Conservation (phyloP, 108 stramenopile genomes). For the Parmales sp. region DNA sequence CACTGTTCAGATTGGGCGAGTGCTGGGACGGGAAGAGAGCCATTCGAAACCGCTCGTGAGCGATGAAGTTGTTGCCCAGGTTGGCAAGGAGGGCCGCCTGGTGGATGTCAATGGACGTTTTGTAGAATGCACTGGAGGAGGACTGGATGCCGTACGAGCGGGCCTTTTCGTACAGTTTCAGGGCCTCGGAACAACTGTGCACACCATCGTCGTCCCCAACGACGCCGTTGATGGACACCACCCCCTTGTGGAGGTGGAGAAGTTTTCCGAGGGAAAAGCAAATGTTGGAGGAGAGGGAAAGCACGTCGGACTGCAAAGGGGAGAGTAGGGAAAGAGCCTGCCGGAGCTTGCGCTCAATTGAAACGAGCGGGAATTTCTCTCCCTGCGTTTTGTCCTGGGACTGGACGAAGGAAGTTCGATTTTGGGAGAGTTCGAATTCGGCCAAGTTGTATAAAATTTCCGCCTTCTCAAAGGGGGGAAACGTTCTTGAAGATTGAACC, state of each 20-base stretch:
- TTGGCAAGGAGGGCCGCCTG: neutral
- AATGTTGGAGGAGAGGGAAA: neutral
- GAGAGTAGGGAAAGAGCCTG: neutral
- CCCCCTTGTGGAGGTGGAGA: neutral
- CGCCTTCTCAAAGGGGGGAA: neutral
- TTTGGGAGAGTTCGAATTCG: neutral
- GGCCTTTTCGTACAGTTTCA: neutral
- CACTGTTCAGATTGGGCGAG: neutral
- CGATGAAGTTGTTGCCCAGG: neutral
- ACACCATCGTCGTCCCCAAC: neutral
- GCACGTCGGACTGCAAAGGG: neutral
- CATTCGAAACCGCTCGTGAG: neutral
- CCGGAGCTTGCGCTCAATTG: slow-evolving; percentile 6
- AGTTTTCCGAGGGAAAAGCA: neutral
- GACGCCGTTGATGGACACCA: too few species aligned
- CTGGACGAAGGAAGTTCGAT: neutral
- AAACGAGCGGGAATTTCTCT: neutral
- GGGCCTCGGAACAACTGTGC: neutral
- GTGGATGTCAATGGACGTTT: slow-evolving; percentile 5
- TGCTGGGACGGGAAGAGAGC: neutral
- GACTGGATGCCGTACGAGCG: neutral
- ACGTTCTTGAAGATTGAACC: too few species aligned
- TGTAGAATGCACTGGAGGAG: neutral
- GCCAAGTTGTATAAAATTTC: neutral
- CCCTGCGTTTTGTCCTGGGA: neutral